Evolutionary conservation across 306 rosid species (phyloP).

Genomic region (Rubus parviflorus): DNA sequence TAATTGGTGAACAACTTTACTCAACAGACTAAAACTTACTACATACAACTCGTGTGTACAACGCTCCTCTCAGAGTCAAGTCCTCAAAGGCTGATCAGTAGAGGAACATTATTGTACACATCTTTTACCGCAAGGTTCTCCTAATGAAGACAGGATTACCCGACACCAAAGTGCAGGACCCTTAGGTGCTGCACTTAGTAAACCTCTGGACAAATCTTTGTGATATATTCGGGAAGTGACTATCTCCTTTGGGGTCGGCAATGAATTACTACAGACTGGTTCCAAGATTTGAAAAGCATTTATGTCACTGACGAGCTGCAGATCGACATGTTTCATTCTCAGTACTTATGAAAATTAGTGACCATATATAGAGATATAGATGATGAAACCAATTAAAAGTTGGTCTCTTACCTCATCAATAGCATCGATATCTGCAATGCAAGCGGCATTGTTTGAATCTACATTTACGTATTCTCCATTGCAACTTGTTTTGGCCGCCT

Average conservation of each 20-base stretch:
- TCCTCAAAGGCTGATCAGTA: too few species aligned
- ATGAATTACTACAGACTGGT: conserved; percentile 14
- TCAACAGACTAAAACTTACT: too few species aligned
- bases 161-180: conserved; percentile 24
- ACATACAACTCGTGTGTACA: too few species aligned
- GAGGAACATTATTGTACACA: not conserved
- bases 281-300: conserved; percentile 17
- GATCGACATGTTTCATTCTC: not conserved
- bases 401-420: not conserved
- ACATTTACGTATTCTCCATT: conserved; percentile 16
- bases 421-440: conserved; percentile 13
- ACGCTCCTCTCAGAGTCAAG: too few species aligned
- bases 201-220: conserved; percentile 2
- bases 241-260: conserved; percentile 13
- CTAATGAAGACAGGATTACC: not conserved
- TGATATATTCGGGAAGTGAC: not conserved
- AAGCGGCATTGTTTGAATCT: conserved; percentile 14
- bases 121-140: too few species aligned
- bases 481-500: conserved; percentile 25
- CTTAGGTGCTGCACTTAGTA: not conserved
- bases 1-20: not conserved
- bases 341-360: not conserved
- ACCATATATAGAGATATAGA: not conserved
- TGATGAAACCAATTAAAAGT: not conserved
- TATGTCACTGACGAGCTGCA: conserved; percentile 22